Evolutionary conservation across 176 grass and related monocot species (phyloP).

Genomic region (Raddia guianensis): DNA sequence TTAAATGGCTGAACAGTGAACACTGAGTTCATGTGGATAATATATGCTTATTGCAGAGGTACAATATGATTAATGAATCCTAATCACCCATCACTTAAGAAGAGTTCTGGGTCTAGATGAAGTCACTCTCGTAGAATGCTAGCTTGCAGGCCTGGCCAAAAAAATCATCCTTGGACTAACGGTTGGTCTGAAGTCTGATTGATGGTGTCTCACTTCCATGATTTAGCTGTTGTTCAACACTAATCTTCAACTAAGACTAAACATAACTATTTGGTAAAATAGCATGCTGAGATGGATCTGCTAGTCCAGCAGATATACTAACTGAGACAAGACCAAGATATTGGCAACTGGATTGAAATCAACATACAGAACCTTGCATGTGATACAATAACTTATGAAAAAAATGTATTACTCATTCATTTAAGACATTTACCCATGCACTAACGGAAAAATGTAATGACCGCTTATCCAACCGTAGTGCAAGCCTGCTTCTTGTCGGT

Average conservation of each 20-base stretch:
- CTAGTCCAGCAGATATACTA: not conserved
- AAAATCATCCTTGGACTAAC: not conserved
- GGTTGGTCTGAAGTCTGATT: conserved; percentile 4
- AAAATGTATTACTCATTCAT: conserved; percentile 10
- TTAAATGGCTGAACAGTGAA: not conserved
- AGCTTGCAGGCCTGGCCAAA: not conserved
- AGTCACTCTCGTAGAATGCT: conserved; percentile 18
- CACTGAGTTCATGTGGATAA: not conserved
- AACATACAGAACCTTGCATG: conserved; percentile 5
- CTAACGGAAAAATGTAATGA: conserved; percentile 83
- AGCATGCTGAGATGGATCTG: not conserved
- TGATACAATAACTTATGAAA: conserved; percentile 14
- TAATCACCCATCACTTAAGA: conserved; percentile 16
- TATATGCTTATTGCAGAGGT: conserved; percentile 7
- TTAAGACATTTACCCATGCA: conserved; percentile 84
- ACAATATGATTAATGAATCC: conserved; percentile 18
- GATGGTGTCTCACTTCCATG: conserved; percentile 14
- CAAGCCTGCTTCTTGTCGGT: conserved; percentile 43
- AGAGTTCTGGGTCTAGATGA: conserved; percentile 16
- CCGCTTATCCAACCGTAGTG: conserved; percentile 69
- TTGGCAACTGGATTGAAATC: conserved; percentile 21
- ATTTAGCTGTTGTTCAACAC: conserved; percentile 12
- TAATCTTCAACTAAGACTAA: conserved; percentile 1
- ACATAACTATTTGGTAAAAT: not conserved
- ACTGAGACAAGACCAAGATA: conserved; percentile 6